Percentiles rank a stretch among this genome's conserved stretches.
Conservation (phyloP, 345 rosid species). For the Streptanthus diversifolius region DNA sequence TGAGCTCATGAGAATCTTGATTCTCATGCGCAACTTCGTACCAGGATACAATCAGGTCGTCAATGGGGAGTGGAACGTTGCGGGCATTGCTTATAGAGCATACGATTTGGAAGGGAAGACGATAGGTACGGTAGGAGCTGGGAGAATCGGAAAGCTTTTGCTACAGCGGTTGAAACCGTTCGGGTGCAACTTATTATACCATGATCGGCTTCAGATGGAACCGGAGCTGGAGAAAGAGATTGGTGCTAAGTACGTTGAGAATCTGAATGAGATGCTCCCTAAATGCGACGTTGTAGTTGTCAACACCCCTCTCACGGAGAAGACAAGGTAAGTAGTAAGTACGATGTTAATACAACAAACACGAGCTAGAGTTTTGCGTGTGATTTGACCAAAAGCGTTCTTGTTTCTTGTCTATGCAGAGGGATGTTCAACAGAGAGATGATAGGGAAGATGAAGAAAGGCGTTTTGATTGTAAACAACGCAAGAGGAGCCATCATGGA, state of each 20-base stretch:
- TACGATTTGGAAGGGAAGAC: conserved; percentile 98
- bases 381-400: not conserved
- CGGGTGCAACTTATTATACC: conserved; percentile 81
- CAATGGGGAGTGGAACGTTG: conserved; percentile 93
- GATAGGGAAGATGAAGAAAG: conserved; percentile 85
- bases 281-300: conserved; percentile 81
- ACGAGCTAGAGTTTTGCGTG: not conserved
- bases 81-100: conserved; percentile 73
- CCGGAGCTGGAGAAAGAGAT: conserved; percentile 61
- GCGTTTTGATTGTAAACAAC: conserved; percentile 82
- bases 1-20: conserved; percentile 90
- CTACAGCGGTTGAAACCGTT: conserved; percentile 90
- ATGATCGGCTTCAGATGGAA: conserved; percentile 75
- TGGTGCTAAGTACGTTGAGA: conserved; percentile 78
- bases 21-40: conserved; percentile 82
- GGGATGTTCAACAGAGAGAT: conserved; percentile 74
- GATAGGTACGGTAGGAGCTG: conserved; percentile 86
- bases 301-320: conserved; percentile 86
- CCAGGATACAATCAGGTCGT: conserved; percentile 83
- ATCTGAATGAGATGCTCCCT: conserved; percentile 75
- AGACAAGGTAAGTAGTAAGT: conserved; percentile 61
- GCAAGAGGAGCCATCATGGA: conserved; percentile 98
- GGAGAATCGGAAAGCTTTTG: conserved; percentile 83
- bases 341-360: not conserved
- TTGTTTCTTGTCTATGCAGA: conserved; percentile 33